Evolutionary conservation across 2,329 filamentous ascomycete genomes (phyloP), one percentile per base, ranked within the genome.

Genomic region (Beauveria sp.): DNA sequence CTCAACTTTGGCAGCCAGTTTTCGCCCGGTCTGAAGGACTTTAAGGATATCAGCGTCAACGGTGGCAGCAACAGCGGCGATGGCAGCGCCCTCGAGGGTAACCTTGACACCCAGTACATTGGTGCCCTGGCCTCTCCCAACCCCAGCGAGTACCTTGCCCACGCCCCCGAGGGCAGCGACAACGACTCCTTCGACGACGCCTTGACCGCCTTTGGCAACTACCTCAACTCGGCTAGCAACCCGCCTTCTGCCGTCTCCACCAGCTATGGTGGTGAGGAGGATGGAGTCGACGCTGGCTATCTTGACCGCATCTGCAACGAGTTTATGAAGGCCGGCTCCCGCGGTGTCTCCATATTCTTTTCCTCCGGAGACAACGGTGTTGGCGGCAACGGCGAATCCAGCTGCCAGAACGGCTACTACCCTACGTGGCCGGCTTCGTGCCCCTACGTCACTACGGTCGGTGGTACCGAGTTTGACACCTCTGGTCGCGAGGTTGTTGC

Each of bases 271-370:
- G 79, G 79, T 65, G 79, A 80, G 65, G 81, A 84, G 70, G 76
- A 72, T 14, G 76, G 77, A 55, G 69, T 64, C 28, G 43, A 52
- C 7, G 24, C 22, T 14, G 41, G 41, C 34, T 65, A 66, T 61
- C 43, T 65, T 12, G 67, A 73, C 48, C 73, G 81, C 3, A 81
- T 84, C 68, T 84, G 81, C 68, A 70, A 74, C 62, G 80, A 84
- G 72, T 84, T 80, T 68, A 77, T 83, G 76, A 84, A 84, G 72
- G 76, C 83, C 3, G 80, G 78, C 24, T 58, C 81, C 81, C 58
- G 63, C 3, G 81, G 80, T 34, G 73, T 82, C 16, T 77, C 77
- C 1, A 70, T 84, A 18, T 62, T 84, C 40, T 81, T 79, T 65
- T 78, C 79, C 1, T 68, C 67, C 2, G 67, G 67, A 0, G 67